Conservation (phyloP, 768 basidiomycete genomes). For the Hortiboletus flavorubellus region DNA sequence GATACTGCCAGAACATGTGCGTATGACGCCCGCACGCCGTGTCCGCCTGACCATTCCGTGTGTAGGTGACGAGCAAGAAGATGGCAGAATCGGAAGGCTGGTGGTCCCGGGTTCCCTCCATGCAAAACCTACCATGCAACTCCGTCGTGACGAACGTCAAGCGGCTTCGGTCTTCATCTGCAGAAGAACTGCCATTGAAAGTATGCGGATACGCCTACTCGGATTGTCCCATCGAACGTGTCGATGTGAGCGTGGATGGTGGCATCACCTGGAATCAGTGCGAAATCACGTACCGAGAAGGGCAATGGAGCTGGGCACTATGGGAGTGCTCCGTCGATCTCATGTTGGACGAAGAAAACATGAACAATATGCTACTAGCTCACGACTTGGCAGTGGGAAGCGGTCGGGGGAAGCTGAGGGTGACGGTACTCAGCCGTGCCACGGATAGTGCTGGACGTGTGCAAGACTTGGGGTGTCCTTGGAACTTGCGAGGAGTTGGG, state of each 20-base stretch:
- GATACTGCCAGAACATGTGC: constrained; percentile 50
- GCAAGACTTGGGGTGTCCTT: constrained; percentile 48
- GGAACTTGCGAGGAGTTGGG: constrained; percentile 69
- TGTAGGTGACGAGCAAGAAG: constrained; percentile 25
- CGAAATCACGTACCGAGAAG: constrained; percentile 54
- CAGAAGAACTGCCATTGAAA: constrained; percentile 23
- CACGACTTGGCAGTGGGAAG: constrained; percentile 1
- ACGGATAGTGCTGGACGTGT: constrained; percentile 45
- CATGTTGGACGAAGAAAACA: constrained; percentile 19
- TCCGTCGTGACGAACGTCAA: constrained; percentile 46
- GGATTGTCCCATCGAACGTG: constrained; percentile 41
- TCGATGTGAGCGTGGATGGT: constrained; percentile 52
- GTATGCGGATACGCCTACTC: constrained; percentile 59
- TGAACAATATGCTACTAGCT: constrained; percentile 8
- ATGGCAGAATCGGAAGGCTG: constrained; percentile 26
- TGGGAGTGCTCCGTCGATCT: constrained; percentile 55
- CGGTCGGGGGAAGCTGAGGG: constrained; percentile 8
- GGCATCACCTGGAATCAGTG: constrained; percentile 51
- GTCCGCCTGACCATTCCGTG: neutral
- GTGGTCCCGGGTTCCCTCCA: constrained; percentile 57
- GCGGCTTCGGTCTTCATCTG: constrained; percentile 7
- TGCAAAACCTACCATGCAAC: constrained; percentile 59
- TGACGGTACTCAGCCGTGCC: constrained; percentile 46
- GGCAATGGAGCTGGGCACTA: constrained; percentile 71
- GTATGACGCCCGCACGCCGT: constrained; percentile 6